Evolutionary conservation across 23 red algal species (phyloP).

Genomic region (Gracilaria vermiculophylla): DNA sequence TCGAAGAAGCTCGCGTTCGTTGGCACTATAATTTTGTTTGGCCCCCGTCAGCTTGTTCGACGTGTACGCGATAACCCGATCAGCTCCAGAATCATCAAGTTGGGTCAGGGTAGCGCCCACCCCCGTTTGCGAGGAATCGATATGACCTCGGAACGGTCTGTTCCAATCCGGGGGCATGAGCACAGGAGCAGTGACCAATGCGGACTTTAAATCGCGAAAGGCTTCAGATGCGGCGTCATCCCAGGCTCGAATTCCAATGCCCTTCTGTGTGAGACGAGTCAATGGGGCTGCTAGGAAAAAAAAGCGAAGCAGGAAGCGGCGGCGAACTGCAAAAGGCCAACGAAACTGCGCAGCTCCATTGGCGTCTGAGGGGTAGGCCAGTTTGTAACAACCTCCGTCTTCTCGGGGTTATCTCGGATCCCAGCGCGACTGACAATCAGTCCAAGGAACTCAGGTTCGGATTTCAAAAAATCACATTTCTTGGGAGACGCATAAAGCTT

Average conservation of each 20-base stretch:
- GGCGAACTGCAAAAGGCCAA: conserved; percentile 16
- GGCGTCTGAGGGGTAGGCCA: conserved; percentile 4
- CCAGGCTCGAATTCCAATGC: neutral
- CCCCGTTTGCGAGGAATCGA: neutral
- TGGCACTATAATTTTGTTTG: conserved; percentile 10
- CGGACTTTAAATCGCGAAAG: neutral
- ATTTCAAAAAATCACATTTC: conserved; percentile 8
- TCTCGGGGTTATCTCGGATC: neutral
- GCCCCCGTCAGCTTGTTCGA: conserved; percentile 8
- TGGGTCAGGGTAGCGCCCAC: neutral
- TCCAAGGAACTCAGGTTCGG: conserved; percentile 11
- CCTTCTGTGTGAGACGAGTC: conserved; percentile 25
- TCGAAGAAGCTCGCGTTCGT: conserved; percentile 6
- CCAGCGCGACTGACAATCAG: neutral
- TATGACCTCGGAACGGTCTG: conserved; percentile 10
- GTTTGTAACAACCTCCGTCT: neutral
- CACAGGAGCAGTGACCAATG: neutral
- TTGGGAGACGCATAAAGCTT: neutral
- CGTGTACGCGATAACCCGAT: neutral
- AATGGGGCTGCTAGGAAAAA: conserved; percentile 5
- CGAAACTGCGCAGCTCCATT: conserved; percentile 20
- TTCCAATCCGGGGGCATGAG: neutral
- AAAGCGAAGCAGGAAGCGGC: conserved; percentile 7
- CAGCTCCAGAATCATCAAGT: neutral
- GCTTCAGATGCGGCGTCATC: neutral